Evolutionary conservation across 1,284 basidiomycete species (phyloP), one percentile per base, ranked within the genome.

Genomic region (Cyathus olla): DNA sequence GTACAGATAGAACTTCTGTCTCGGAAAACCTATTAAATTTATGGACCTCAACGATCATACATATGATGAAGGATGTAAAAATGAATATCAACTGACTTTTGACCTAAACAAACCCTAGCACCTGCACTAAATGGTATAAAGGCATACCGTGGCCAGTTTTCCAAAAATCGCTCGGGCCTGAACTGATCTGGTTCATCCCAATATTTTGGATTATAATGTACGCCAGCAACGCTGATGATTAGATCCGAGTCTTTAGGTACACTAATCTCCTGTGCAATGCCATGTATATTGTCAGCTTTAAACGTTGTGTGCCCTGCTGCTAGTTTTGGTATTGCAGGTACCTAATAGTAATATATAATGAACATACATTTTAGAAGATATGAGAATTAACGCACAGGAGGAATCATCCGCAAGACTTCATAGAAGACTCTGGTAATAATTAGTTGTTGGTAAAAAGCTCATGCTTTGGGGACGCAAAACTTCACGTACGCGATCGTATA

Each of bases 111-210:
- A 13, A 81, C 83, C 13, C 87, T 78, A 9, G 78, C 73, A 40
- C 82, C 82, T 81, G 74, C 75, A 51, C 83, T 84, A 68, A 89
- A 90, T 1, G 86, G 83, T 13, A 86, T 48, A 64, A 88, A 86
- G 0, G 85, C 85, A 68, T 87, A 82, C 11, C 78, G 73, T 22
- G 80, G 80, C 80, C 81, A 86, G 47, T 85, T 79, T 8, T 77
- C 80, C 29, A 87, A 69, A 71, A 88, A 88, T 26, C 87, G 78
- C 26, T 75, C 75, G 24, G 87, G 88, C 56, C 81, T 80, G 71
- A 86, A 90, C 2, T 73, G 67, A 42, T 82, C 60, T 0, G 87
- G 85, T 47, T 88, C 80, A 52, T 82, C 71, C 87, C 87, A 89
- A 65, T 85, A 85, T 49, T 35, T 35, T 35, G 31, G 31, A 35